Conservation (phyloP, 768 basidiomycete species). For the Boletus vermiculosoides region DNA sequence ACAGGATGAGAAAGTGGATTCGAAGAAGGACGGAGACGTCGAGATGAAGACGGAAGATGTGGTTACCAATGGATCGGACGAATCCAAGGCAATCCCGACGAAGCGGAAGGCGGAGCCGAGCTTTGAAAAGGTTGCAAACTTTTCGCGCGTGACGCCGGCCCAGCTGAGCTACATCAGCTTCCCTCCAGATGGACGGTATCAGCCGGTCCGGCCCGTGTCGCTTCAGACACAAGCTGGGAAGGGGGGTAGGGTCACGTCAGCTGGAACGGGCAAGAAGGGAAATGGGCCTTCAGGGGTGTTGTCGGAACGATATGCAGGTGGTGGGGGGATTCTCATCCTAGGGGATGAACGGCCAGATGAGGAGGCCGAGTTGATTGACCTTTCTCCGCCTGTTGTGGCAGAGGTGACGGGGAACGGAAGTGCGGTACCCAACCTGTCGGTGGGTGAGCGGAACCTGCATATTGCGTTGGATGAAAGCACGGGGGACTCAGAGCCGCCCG, state of each 20-base stretch:
- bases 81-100: slow-evolving; percentile 49
- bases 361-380: slow-evolving; percentile 70
- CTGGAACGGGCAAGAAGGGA: slow-evolving; percentile 30
- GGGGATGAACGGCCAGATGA: slow-evolving; percentile 70
- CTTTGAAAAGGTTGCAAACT: slow-evolving; percentile 77
- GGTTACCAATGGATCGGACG: slow-evolving; percentile 56
- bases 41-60: slow-evolving; percentile 76
- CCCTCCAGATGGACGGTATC: slow-evolving; percentile 75
- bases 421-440: slow-evolving; percentile 29
- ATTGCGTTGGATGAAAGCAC: slow-evolving; percentile 69
- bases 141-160: slow-evolving; percentile 88
- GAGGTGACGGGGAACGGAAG: slow-evolving; percentile 26
- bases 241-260: slow-evolving; percentile 31
- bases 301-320: slow-evolving; percentile 68
- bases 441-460: slow-evolving; percentile 40
- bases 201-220: slow-evolving; percentile 83
- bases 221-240: slow-evolving; percentile 36
- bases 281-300: slow-evolving; percentile 34
- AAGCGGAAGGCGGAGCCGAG: slow-evolving; percentile 71
- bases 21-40: slow-evolving; percentile 60
- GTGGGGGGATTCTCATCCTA: slow-evolving; percentile 86
- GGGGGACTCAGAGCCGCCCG: slow-evolving; percentile 74
- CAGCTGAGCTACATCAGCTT: slow-evolving; percentile 87
- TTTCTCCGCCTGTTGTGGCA: slow-evolving; percentile 41
- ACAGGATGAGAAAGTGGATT: slow-evolving; percentile 56